Percentiles rank a stretch among this genome's conserved stretches.
These are phyloP conservation scores for Boletus mariae DNA, from an alignment of 1,284 basidiomycete genomes.

Conservation along the genomic window DNA sequence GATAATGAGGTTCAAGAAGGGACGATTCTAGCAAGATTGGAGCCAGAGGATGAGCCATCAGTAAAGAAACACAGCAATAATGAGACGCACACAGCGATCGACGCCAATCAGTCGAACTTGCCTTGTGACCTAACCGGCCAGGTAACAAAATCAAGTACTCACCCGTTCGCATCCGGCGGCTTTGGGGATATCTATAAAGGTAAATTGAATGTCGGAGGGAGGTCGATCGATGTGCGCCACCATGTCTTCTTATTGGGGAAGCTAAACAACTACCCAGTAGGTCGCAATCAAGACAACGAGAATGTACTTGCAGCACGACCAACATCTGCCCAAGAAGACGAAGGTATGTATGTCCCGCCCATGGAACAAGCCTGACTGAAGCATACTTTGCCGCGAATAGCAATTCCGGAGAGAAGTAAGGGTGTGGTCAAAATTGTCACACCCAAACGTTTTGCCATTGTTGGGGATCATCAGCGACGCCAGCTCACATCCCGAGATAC, in stretches of 20 bases:
- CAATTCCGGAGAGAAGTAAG: not conserved
- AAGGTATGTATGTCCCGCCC: not conserved
- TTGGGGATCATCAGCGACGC: not conserved
- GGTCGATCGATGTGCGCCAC: not conserved
- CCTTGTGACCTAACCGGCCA: not conserved
- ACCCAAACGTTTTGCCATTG: not conserved
- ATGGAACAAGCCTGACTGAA: too few relatives aligned
- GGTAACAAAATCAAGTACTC: not conserved
- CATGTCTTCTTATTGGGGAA: not conserved
- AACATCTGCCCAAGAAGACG: not conserved
- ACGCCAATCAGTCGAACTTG: not conserved
- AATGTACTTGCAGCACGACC: not conserved
- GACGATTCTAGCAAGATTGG: too few relatives aligned
- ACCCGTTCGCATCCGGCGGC: not conserved
- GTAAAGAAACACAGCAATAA: too few relatives aligned
- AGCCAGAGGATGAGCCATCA: too few relatives aligned
- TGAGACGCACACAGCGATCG: too few relatives aligned
- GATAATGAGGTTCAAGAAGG: too few relatives aligned
- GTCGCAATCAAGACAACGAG: constrained; percentile 1
- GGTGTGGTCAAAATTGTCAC: not conserved
- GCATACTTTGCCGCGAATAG: not conserved
- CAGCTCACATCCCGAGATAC: not conserved
- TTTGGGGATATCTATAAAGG: not conserved
- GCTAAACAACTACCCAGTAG: not conserved
- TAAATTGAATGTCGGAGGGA: not conserved